Evolutionary conservation across 148 eudicot species (phyloP), one percentile per base, ranked within the genome.

Genomic region (Cornus kousa): DNA sequence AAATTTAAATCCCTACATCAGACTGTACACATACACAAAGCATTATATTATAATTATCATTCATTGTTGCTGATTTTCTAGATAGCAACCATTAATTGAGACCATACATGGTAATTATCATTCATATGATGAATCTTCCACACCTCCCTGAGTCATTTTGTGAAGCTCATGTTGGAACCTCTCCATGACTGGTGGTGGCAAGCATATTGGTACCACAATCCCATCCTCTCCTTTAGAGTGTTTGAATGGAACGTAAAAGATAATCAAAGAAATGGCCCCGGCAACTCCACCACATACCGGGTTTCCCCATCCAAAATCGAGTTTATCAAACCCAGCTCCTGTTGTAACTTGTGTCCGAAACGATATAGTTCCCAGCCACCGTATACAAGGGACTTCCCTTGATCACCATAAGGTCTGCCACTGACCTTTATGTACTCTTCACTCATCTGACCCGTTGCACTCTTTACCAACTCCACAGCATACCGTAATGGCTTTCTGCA

Each of bases 261-360:
- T 35, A 35, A 35, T 35, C 37, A 35, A 68, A 14, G 82, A 68
- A 23, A 82, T 68, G 7, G 80, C 67, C 22, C 76, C 76, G 23
- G 75, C 82, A 17, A 79, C 59, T 0, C 86, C 86, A 31, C 82
- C 80, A 68, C 80, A 79, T 3, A 67, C 82, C 0, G 91, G 82
- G 14, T 32, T 81, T 7, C 91, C 91, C 91, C 91, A 88, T 68
- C 91, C 91, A 10, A 65, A 88, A 46, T 88, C 89, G 0, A 88
- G 76, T 1, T 81, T 68, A 3, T 6, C 33, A 23, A 84, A 77
- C 78, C 89, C 87, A 0, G 76, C 77, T 4, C 86, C 75, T 0
- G 91, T 81, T 2, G 78, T 74, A 17, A n/a, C n/a, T n/a, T n/a
- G n/a, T n/a, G n/a, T 86, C 89, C 0, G 87, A 84, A 0, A 84